Evolutionary conservation across 208 protist genomes (phyloP).

Genomic region (Wallacemonas sp.): DNA sequence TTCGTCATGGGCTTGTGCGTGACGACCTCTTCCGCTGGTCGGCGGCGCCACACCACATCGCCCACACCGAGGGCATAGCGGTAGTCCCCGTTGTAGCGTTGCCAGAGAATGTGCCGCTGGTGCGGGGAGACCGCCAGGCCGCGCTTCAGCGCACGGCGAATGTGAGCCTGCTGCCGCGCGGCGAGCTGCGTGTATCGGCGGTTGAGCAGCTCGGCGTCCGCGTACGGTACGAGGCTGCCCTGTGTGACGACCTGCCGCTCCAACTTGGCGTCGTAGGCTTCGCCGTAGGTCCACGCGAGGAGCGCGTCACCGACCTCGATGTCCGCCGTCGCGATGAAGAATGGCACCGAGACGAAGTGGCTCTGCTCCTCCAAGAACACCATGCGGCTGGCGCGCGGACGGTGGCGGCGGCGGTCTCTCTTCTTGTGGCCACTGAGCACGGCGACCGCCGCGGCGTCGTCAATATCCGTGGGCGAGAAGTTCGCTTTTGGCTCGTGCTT

Average conservation of each 20-base stretch:
- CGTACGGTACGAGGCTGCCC: conserved; percentile 61
- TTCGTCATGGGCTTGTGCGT: conserved; percentile 2
- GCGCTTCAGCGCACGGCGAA: not conserved
- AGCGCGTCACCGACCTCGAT: conserved; percentile 57
- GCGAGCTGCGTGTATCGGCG: conserved; percentile 3
- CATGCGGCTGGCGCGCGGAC: conserved; percentile 11
- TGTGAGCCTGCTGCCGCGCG: not conserved
- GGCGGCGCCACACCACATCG: conserved; percentile 81
- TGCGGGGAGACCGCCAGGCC: not conserved
- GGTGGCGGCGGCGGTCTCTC: not conserved
- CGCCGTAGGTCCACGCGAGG: conserved; percentile 88
- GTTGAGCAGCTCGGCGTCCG: conserved; percentile 64
- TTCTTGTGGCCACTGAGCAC: not conserved
- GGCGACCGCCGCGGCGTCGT: conserved; percentile 10
- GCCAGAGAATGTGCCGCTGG: conserved; percentile 17
- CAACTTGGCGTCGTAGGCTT: conserved; percentile 84
- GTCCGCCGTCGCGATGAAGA: conserved; percentile 79
- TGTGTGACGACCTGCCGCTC: conserved; percentile 72
- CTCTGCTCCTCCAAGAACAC: conserved; percentile 62
- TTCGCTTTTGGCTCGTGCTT: conserved; percentile 10
- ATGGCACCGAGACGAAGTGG: conserved; percentile 72
- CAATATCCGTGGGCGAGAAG: not conserved
- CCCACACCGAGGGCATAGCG: conserved; percentile 60
- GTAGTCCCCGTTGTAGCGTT: conserved; percentile 82
- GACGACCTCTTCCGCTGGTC: conserved; percentile 4